A percentile compares a stretch with the other conserved stretches of the same genome.
These are phyloP conservation scores for Thamnidium elegans DNA, from an alignment of 192 early-diverging fungal genomes.

Conservation along the genomic window DNA sequence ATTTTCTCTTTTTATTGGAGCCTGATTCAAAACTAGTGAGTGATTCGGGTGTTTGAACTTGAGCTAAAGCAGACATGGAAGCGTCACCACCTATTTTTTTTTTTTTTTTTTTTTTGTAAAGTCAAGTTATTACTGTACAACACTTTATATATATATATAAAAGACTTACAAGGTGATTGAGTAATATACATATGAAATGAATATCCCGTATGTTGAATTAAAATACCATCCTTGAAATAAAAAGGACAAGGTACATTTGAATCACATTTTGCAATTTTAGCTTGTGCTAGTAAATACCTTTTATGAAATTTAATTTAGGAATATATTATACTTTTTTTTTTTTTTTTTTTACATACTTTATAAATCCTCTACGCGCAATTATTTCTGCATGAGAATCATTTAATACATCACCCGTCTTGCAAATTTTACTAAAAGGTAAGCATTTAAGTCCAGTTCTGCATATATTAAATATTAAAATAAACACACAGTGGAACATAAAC, in stretches of 20 bases:
- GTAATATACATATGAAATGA: constrained; percentile 75
- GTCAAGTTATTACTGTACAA: too few species aligned
- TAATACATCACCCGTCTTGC: constrained; percentile 58
- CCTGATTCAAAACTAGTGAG: constrained; percentile 33
- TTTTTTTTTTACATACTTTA: constrained; percentile 46
- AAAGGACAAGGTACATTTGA: constrained; percentile 5
- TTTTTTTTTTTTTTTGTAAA: too few species aligned
- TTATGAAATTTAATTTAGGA: background rate
- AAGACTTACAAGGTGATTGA: constrained; percentile 73
- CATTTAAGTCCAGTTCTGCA: constrained; percentile 86
- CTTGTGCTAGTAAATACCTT: constrained; percentile 8
- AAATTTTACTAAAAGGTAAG: constrained; percentile 56
- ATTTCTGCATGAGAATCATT: constrained; percentile 91
- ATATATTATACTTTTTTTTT: background rate
- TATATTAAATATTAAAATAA: constrained; percentile 12
- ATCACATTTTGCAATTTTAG: background rate
- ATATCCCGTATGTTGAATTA: constrained; percentile 9
- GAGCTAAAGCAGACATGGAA: constrained; percentile 56
- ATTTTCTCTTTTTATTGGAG: constrained; percentile 18
- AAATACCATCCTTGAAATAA: background rate
- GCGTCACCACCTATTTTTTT: constrained; percentile 81
- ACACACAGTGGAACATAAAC: too few species aligned
- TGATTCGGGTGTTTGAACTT: constrained; percentile 38
- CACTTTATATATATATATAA: too few species aligned
- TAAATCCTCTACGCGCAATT: constrained; percentile 74